Evolutionary conservation across 2,329 filamentous ascomycete species (phyloP).

Genomic region (Sporothrix phasma): DNA sequence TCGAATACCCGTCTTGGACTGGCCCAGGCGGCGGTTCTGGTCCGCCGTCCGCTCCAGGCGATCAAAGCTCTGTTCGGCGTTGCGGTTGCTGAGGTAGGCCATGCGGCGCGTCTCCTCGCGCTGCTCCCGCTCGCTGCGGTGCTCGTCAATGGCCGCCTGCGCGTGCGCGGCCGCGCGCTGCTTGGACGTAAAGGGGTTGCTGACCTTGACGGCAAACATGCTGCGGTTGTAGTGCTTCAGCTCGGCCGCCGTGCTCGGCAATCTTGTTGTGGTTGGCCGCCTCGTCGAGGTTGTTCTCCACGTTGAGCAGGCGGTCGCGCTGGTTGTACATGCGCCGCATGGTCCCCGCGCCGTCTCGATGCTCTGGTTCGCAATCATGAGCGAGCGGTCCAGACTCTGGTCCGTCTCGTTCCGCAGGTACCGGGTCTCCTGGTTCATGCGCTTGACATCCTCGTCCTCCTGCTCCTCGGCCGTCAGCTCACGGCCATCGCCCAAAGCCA

Average conservation of each 20-base stretch:
- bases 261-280: conserved; percentile 65
- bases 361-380: conserved; percentile 56
- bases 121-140: conserved; percentile 54
- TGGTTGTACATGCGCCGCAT: conserved; percentile 66
- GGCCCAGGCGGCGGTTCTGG: conserved; percentile 43
- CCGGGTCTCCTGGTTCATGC: conserved; percentile 63
- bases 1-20: conserved; percentile 27
- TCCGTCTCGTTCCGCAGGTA: conserved; percentile 61
- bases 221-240: conserved; percentile 76
- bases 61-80: conserved; percentile 41
- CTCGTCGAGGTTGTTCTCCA: conserved; percentile 72
- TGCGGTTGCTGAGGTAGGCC: conserved; percentile 26
- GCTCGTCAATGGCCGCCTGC: conserved; percentile 57
- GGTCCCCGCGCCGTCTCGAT: conserved; percentile 62
- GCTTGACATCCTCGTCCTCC: conserved; percentile 61
- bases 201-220: conserved; percentile 81
- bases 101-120: conserved; percentile 45
- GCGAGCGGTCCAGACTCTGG: conserved; percentile 51
- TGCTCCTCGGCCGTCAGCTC: conserved; percentile 74
- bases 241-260: conserved; percentile 68
- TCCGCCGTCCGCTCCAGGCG: conserved; percentile 50
- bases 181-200: conserved; percentile 65
- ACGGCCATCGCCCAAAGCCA: conserved; percentile 58
- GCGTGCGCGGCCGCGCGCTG: conserved; percentile 56
- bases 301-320: conserved; percentile 71